Evolutionary conservation across 2,329 filamentous ascomycete species (phyloP).

Genomic region (Lachnellula hyalina): DNA sequence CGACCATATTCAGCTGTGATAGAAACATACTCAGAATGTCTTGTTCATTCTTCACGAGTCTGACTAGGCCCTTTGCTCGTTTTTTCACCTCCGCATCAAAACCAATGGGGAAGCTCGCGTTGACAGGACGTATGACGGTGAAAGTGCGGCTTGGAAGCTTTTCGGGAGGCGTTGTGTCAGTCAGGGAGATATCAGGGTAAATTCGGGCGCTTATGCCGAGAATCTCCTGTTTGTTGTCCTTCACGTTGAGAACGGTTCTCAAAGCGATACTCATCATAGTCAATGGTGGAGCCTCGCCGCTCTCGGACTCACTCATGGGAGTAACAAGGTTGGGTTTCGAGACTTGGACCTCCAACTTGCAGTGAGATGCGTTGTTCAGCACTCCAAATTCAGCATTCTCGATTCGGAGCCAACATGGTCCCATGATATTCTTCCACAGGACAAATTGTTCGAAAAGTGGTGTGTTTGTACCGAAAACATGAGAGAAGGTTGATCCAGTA

Average conservation of each 20-base stretch:
- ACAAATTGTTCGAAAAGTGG: slow-evolving; percentile 97
- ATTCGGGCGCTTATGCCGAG: slow-evolving; percentile 85
- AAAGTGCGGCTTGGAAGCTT: slow-evolving; percentile 86
- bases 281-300: slow-evolving; percentile 75
- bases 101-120: slow-evolving; percentile 71
- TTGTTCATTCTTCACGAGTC: slow-evolving; percentile 75
- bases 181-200: slow-evolving; percentile 84
- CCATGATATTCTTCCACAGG: slow-evolving; percentile 98
- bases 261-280: slow-evolving; percentile 95
- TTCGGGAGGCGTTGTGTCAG: slow-evolving; percentile 82
- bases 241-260: slow-evolving; percentile 80
- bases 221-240: slow-evolving; percentile 95
- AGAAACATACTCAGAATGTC: slow-evolving; percentile 85
- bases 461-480: slow-evolving; percentile 90
- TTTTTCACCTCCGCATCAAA: slow-evolving; percentile 72
- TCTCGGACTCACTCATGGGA: slow-evolving; percentile 70
- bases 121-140: slow-evolving; percentile 80
- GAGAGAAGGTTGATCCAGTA: slow-evolving; percentile 84
- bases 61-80: slow-evolving; percentile 71
- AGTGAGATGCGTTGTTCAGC: slow-evolving; percentile 91
- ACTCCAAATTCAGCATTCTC: slow-evolving; percentile 76
- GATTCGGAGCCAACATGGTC: slow-evolving; percentile 94
- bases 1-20: slow-evolving; percentile 78
- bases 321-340: slow-evolving; percentile 72
- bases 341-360: slow-evolving; percentile 86